Percentiles rank a stretch among this genome's conserved stretches.
Evolutionary conservation across 2,329 filamentous ascomycete species (phyloP).

Genomic region (Uncinocarpus reesii): DNA sequence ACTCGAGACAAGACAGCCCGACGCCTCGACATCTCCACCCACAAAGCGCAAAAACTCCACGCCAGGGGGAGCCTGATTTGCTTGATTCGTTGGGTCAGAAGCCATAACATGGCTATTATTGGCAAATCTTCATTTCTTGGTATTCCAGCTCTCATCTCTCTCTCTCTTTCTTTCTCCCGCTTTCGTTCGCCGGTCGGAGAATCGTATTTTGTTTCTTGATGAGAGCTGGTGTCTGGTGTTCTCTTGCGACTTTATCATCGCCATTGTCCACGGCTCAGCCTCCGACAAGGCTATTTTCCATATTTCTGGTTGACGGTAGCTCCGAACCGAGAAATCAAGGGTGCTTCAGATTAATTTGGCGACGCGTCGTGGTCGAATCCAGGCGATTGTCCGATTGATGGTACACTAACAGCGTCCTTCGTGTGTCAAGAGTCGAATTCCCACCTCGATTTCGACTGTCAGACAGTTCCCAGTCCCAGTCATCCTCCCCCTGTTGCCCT

Average conservation of each 20-base stretch:
- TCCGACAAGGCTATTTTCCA: not conserved
- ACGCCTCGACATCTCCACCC: not conserved
- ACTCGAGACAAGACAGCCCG: not conserved
- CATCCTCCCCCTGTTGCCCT: too few species aligned
- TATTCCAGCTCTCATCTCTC: not conserved
- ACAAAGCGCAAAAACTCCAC: slow-evolving; percentile 3
- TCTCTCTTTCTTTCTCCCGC: not conserved
- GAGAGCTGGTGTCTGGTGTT: not conserved
- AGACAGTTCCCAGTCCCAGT: not conserved
- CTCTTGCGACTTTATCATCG: not conserved
- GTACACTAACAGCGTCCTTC: slow-evolving; percentile 8
- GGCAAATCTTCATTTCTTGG: not conserved
- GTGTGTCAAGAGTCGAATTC: slow-evolving; percentile 7
- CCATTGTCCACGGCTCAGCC: not conserved
- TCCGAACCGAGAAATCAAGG: slow-evolving; percentile 1
- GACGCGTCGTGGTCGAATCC: slow-evolving; percentile 4
- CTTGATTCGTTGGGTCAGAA: not conserved
- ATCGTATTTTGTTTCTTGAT: not conserved
- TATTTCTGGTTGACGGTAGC: slow-evolving; percentile 1
- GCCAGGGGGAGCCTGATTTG: slow-evolving; percentile 5
- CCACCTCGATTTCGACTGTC: too few species aligned
- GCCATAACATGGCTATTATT: not conserved
- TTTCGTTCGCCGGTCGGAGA: not conserved
- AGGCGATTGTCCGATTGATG: slow-evolving; percentile 1
- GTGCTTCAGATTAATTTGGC: not conserved